Evolutionary conservation across 2,329 filamentous ascomycete species (phyloP), one percentile per base, ranked within the genome.

Genomic region (Trichoderma harzianum): DNA sequence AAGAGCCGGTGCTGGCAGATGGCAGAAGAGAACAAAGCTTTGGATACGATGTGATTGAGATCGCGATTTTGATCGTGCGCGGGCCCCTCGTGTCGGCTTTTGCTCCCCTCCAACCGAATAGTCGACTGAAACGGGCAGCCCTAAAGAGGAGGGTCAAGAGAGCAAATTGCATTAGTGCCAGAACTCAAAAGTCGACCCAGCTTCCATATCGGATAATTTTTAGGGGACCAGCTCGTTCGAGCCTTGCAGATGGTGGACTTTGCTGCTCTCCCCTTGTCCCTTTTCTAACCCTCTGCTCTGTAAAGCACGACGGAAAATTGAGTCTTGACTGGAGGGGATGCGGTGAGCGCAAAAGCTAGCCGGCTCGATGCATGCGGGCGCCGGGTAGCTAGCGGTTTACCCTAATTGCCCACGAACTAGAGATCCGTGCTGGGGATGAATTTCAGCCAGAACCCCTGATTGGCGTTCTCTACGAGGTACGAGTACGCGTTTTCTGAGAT

Each of bases 281-380:
- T 58, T 39, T 18, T 39, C 26, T 26, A 5, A 12, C 53, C 34
- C 30, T 21, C 12, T 28, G 24, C 16, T 14, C 6, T 53, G 11
- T 34, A 14, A n/a, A 34, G 28, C 55, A 53, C 66, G 66, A 69
- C 66, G 66, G 66, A 62, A 69, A 61, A 61, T 69, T 69, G 66
- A 69, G 66, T 62, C 66, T 61, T 57, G 18, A 36, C 58, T 39
- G n/a, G 24, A 47, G 55, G 39, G 28, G 43, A 55, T 66, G 66
- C 66, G 66, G 66, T 69, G 66, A 69, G 66, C 66, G 66, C 66
- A 69, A 69, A 67, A 51, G 53, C 39, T 69, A 61, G 66, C 36
- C 57, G 66, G 66, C 36, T 69, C 14, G 39, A 55, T 68, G 53
- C 66, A 69, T 57, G 66, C 57, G 66, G 66, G 66, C 66, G 66